Evolutionary conservation across 805 yeast species (phyloP).

Genomic region (Blastobotrys robertii): DNA sequence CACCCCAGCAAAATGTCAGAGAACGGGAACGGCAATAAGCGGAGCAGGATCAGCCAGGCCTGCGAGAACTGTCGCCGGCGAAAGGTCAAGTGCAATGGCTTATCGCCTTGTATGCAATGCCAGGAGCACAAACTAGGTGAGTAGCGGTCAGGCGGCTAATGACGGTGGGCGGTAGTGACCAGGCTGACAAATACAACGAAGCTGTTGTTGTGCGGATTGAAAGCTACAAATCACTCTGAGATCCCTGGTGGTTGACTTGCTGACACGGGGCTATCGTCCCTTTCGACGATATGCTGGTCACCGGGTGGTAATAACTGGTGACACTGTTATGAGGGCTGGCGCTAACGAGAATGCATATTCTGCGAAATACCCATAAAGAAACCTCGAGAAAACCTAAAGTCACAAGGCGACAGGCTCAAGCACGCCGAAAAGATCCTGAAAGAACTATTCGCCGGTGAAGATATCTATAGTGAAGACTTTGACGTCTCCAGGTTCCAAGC

Average conservation of each 20-base stretch:
- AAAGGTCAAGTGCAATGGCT: conserved; percentile 1
- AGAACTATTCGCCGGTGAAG: not conserved
- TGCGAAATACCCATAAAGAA: not conserved
- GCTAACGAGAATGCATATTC: too few relatives aligned
- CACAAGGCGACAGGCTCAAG: not conserved
- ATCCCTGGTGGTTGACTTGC: too few relatives aligned
- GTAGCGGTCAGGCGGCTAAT: too few relatives aligned
- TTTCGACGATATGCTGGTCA: too few relatives aligned
- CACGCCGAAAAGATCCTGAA: not conserved
- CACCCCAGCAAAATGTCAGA: too few relatives aligned
- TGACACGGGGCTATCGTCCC: too few relatives aligned
- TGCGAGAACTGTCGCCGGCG: not conserved
- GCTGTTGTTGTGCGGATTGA: not conserved
- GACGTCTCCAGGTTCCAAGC: not conserved
- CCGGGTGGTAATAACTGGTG: too few relatives aligned
- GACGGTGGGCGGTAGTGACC: not conserved
- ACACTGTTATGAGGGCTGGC: too few relatives aligned
- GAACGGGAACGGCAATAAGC: too few relatives aligned
- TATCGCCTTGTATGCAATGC: not conserved
- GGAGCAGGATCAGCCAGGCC: too few relatives aligned
- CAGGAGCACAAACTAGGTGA: not conserved
- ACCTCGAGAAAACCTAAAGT: not conserved
- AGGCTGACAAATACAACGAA: not conserved
- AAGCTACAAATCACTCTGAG: too few relatives aligned
- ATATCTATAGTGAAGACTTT: not conserved